Evolutionary conservation across 371 early-diverging fungal genomes (phyloP).

Genomic region (Capillidium rhysosporum): DNA sequence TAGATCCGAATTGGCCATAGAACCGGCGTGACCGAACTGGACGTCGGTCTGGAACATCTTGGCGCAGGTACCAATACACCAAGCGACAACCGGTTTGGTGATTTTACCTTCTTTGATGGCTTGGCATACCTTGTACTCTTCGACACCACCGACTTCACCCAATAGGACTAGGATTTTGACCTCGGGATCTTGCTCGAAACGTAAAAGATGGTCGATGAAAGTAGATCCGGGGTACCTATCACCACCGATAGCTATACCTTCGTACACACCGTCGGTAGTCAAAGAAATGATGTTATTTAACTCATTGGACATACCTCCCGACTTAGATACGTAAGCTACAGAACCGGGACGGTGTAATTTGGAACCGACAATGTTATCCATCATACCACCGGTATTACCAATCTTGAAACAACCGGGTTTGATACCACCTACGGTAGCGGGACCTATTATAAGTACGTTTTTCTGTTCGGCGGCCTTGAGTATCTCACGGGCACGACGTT

Average conservation of each 20-base stretch:
- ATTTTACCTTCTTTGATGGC: conserved; percentile 74
- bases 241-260: conserved; percentile 97
- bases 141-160: conserved; percentile 96
- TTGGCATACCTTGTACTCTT: conserved; percentile 87
- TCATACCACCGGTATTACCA: conserved; percentile 99
- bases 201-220: conserved; percentile 89
- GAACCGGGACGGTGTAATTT: conserved; percentile 92
- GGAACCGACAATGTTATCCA: conserved; percentile 96
- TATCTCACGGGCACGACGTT: conserved; percentile 82
- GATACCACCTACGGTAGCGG: conserved; percentile 97
- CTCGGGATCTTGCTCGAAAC: conserved; percentile 80
- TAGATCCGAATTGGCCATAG: conserved; percentile 83
- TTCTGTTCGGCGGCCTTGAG: conserved; percentile 62
- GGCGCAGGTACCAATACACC: conserved; percentile 98
- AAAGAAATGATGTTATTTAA: conserved; percentile 94
- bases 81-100: conserved; percentile 93
- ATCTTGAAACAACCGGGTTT: conserved; percentile 99
- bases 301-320: conserved; percentile 98
- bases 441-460: conserved; percentile 82
- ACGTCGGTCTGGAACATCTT: conserved; percentile 96
- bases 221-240: conserved; percentile 98
- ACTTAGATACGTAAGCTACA: conserved; percentile 93
- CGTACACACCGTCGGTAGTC: conserved; percentile 92
- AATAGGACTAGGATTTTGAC: conserved; percentile 88
- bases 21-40: conserved; percentile 95